A percentile compares a stretch with the other conserved stretches of the same genome.
Evolutionary conservation across 371 early-diverging fungal species (phyloP).

Genomic region (Lichtheimia ramosa): DNA sequence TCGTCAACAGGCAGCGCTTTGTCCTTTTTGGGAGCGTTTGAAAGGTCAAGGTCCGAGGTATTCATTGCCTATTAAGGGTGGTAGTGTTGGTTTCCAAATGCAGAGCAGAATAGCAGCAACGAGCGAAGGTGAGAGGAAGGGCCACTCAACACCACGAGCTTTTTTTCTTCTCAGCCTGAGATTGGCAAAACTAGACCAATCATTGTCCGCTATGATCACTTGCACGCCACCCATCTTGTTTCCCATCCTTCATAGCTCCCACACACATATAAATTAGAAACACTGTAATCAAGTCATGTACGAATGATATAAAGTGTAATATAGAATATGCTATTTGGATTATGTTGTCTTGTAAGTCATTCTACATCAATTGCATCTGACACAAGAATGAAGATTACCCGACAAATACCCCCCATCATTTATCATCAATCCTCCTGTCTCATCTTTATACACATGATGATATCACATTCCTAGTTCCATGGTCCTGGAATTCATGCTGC

Average conservation of each 20-base stretch:
- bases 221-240: background rate
- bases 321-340: too few relatives aligned
- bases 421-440: too few relatives aligned
- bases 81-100: constrained; percentile 7
- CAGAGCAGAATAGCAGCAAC: background rate
- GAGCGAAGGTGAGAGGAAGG: constrained; percentile 1
- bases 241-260: too few relatives aligned
- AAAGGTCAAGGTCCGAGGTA: constrained; percentile 1
- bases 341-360: too few relatives aligned
- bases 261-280: background rate
- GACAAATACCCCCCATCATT: too few relatives aligned
- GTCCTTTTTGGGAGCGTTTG: background rate
- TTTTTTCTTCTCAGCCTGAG: background rate
- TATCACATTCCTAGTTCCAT: too few relatives aligned
- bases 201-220: background rate
- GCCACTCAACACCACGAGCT: background rate
- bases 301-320: too few relatives aligned
- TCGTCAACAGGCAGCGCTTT: constrained; percentile 4
- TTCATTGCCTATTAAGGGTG: constrained; percentile 6
- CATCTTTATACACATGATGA: too few relatives aligned
- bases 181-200: background rate
- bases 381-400: too few relatives aligned
- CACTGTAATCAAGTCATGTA: background rate
- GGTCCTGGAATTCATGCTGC: too few relatives aligned
- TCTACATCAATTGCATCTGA: too few relatives aligned